Conservation (phyloP, 805 yeast species). For the Schizosaccharomyces pombe region ASM294v3 CU329670.1:4649501-4650000, state of each 20-base stretch:
- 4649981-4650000: conserved; percentile 87
- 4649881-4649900: conserved; percentile 49
- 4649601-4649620: conserved; percentile 78
- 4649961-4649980: conserved; percentile 86
- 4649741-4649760: conserved; percentile 86
- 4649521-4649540: conserved; percentile 83
- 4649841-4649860: conserved; percentile 73
- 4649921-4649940: conserved; percentile 80
- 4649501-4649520: conserved; percentile 80
- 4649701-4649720: conserved; percentile 91
- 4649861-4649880: conserved; percentile 97
- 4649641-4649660: conserved; percentile 76
- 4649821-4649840: conserved; percentile 93
- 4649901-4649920: conserved; percentile 84
- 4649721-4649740: conserved; percentile 74
- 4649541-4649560: conserved; percentile 69
- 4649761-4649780: conserved; percentile 69
- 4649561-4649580: conserved; percentile 63
- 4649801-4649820: conserved; percentile 72
- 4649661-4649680: conserved; percentile 85
- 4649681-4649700: conserved; percentile 94
- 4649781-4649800: conserved; percentile 63
- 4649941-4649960: conserved; percentile 81
- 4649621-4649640: conserved; percentile 89
- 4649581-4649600: conserved; percentile 73